A percentile compares a stretch with the other conserved stretches of the same genome.
Evolutionary conservation across 2,329 filamentous ascomycete species (phyloP).

Genomic region (Furcasterigmium sp.): DNA sequence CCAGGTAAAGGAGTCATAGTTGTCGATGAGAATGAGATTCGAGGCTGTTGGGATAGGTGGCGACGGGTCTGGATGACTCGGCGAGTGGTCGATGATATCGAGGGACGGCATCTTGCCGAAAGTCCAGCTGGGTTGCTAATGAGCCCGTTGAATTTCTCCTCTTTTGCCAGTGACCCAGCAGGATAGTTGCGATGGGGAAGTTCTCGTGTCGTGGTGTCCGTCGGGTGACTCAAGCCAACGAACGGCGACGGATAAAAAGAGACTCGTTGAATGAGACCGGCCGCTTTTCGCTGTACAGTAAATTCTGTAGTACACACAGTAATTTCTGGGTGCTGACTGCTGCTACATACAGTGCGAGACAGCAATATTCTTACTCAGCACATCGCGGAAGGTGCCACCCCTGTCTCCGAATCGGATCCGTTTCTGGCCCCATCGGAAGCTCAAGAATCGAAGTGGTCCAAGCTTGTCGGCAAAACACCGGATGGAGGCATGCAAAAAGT

Average conservation of each 20-base stretch:
- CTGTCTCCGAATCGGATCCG: constrained; percentile 1
- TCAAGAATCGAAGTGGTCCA: background rate
- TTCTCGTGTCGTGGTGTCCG: background rate
- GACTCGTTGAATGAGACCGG: constrained; percentile 4
- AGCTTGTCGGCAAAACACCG: background rate
- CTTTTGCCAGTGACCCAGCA: no score
- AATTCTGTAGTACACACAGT: no score
- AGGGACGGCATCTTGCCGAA: constrained; percentile 39
- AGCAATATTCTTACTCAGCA: background rate
- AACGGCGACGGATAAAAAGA: background rate
- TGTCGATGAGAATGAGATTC: constrained; percentile 94
- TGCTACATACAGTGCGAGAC: background rate
- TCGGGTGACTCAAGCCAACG: constrained; percentile 4
- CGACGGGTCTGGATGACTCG: constrained; percentile 73
- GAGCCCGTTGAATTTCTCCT: constrained; percentile 1
- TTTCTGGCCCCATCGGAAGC: no score
- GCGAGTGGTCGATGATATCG: constrained; percentile 72
- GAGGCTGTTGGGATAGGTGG: constrained; percentile 71
- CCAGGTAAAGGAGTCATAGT: constrained; percentile 99
- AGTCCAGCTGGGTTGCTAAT: background rate
- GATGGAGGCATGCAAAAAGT: constrained; percentile 1
- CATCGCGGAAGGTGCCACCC: constrained; percentile 1
- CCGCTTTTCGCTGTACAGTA: background rate
- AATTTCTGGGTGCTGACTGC: no score
- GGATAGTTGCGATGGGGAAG: no score